Evolutionary conservation across 345 rosid genomes (phyloP).

Genomic region (Clarkia xantiana): DNA sequence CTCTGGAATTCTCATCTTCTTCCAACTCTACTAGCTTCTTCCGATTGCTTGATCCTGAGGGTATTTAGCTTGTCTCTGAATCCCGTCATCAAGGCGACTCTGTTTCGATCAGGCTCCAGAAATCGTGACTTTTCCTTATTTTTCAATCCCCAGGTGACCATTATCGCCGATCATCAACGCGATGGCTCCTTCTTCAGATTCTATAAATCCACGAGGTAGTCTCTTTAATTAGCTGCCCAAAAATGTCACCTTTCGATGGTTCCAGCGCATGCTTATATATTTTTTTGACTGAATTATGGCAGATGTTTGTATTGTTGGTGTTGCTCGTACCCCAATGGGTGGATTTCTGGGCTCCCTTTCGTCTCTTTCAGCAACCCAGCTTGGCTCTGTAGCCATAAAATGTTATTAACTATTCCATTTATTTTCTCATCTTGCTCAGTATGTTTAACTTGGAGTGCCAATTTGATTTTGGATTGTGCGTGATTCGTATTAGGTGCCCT

Average conservation of each 20-base stretch:
- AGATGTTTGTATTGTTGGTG: slow-evolving; percentile 97
- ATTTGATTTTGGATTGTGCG: not conserved
- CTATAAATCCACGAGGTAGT: slow-evolving; percentile 41
- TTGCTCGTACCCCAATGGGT: slow-evolving; percentile 85
- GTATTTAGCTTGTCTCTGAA: too few species aligned
- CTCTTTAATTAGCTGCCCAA: not conserved
- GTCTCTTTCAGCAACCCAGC: slow-evolving; percentile 61
- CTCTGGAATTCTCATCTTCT: too few species aligned
- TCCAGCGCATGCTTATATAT: not conserved
- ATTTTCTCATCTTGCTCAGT: not conserved
- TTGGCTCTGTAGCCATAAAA: slow-evolving; percentile 67
- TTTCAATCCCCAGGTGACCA: not conserved
- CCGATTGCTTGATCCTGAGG: too few species aligned
- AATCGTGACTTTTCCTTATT: not conserved
- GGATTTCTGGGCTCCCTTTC: slow-evolving; percentile 80
- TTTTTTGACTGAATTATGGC: slow-evolving; percentile 9
- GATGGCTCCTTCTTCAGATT: slow-evolving; percentile 35
- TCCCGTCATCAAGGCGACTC: too few species aligned
- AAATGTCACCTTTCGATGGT: slow-evolving; percentile 3
- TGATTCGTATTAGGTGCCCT: slow-evolving; percentile 47
- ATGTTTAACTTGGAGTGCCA: not conserved
- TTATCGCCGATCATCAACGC: too few species aligned
- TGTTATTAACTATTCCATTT: slow-evolving; percentile 18
- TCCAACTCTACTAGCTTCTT: too few species aligned
- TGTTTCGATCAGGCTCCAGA: too few species aligned